A percentile compares a stretch with the other conserved stretches of the same genome.
These are phyloP conservation scores for Aphanomyces astaci DNA, from an alignment of 352 stramenopile genomes.

Conservation along the genomic window DNA sequence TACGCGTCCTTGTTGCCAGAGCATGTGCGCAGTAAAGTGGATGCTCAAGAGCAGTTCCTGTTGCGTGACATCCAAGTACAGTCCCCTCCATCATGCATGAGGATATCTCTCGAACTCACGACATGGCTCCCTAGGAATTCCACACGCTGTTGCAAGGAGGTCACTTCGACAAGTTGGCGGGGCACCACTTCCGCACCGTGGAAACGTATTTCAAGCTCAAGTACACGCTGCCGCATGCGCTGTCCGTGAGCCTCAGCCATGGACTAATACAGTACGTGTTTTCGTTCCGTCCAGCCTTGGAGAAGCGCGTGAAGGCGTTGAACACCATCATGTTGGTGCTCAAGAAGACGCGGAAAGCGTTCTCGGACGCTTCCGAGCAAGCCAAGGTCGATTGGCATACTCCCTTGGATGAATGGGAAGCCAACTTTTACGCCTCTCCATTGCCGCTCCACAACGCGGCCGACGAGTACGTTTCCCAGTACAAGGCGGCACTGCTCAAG, in stretches of 20 bases:
- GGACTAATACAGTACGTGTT: conserved; percentile 30
- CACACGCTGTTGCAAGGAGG: conserved; percentile 32
- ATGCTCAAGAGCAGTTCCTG: conserved; percentile 4
- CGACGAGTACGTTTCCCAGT: conserved; percentile 32
- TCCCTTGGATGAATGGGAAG: conserved; percentile 39
- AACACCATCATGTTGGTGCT: conserved; percentile 40
- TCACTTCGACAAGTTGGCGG: conserved; percentile 31
- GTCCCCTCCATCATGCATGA: no score
- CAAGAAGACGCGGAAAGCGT: conserved; percentile 43
- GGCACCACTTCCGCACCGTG: conserved; percentile 50
- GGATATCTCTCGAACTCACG: no score
- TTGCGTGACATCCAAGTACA: conserved; percentile 3
- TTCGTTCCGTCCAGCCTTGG: conserved; percentile 33
- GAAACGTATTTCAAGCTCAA: conserved; percentile 61
- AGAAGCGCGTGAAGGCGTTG: conserved; percentile 33
- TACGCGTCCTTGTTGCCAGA: conserved; percentile 15
- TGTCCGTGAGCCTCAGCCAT: conserved; percentile 43
- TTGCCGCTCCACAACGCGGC: conserved; percentile 35
- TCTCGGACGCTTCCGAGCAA: conserved; percentile 17
- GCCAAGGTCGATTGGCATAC: conserved; percentile 41
- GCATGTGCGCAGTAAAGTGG: background rate
- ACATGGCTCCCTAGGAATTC: background rate
- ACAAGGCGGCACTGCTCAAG: conserved; percentile 39
- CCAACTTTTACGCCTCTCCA: conserved; percentile 40
- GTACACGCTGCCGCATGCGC: conserved; percentile 35